These are phyloP conservation scores for Penicillium sp. DNA, from an alignment of 2,329 filamentous ascomycete species.

Conservation along the genomic window DNA sequence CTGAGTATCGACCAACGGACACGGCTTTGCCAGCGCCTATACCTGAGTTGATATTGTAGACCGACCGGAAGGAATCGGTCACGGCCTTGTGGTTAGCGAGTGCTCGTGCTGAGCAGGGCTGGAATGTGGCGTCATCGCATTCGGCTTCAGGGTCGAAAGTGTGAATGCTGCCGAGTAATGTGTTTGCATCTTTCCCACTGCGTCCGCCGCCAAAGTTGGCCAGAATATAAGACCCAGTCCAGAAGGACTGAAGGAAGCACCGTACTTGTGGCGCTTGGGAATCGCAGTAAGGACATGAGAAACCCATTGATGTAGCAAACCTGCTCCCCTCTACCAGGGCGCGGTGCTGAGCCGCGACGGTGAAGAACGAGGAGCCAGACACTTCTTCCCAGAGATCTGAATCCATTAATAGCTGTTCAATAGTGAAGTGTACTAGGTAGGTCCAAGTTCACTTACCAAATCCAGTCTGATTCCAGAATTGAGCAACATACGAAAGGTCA, in stretches of 20 bases:
- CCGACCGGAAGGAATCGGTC: slow-evolving; percentile 68
- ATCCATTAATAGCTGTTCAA: too few species aligned
- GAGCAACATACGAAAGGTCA: slow-evolving; percentile 65
- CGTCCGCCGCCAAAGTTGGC: slow-evolving; percentile 65
- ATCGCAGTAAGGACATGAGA: slow-evolving; percentile 58
- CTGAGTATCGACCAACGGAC: slow-evolving; percentile 60
- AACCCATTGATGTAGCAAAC: slow-evolving; percentile 62
- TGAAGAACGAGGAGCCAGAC: slow-evolving; percentile 74
- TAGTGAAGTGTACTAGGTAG: too few species aligned
- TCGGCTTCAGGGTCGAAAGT: slow-evolving; percentile 34
- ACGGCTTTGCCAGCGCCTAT: slow-evolving; percentile 32
- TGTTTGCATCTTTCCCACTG: slow-evolving; percentile 68
- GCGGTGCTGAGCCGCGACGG: slow-evolving; percentile 65
- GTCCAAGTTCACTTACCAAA: slow-evolving; percentile 47
- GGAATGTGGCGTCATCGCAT: slow-evolving; percentile 58
- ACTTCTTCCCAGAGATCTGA: slow-evolving; percentile 77
- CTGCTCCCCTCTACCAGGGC: slow-evolving; percentile 57
- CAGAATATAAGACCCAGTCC: slow-evolving; percentile 60
- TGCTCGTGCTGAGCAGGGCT: slow-evolving; percentile 66
- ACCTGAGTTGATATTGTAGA: slow-evolving; percentile 56
- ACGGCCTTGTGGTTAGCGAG: slow-evolving; percentile 73
- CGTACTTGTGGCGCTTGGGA: slow-evolving; percentile 65
- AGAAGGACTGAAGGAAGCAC: slow-evolving; percentile 72
- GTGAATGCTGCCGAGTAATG: slow-evolving; percentile 53
- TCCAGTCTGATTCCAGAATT: slow-evolving; percentile 52